Evolutionary conservation across 139 green algal species (phyloP).

Genomic region (Micractinium conductrix): DNA sequence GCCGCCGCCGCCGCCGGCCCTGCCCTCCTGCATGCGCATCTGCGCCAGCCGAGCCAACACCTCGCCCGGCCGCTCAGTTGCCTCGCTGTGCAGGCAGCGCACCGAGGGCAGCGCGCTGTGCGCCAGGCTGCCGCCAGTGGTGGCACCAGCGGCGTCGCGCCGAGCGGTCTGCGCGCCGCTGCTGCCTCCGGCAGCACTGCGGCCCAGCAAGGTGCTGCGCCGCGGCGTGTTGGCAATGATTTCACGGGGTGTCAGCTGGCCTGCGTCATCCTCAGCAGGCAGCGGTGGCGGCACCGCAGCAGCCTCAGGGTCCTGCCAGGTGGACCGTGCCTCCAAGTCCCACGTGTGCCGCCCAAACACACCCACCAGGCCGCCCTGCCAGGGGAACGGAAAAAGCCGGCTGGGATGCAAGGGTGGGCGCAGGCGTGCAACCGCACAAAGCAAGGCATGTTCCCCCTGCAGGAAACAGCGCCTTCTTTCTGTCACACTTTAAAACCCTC

Average conservation of each 20-base stretch:
- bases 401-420: too few species aligned
- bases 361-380: slow-evolving; percentile 60
- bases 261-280: background rate
- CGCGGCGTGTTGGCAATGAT: background rate
- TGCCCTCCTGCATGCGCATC: too few species aligned
- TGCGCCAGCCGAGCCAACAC: too few species aligned
- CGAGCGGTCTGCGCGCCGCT: background rate
- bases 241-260: slow-evolving; percentile 3
- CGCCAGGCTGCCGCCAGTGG: too few species aligned
- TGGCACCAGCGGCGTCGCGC: background rate
- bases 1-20: background rate
- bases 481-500: too few species aligned
- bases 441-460: too few species aligned
- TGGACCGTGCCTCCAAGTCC: slow-evolving; percentile 51
- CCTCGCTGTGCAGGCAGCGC: too few species aligned
- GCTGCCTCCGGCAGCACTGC: background rate
- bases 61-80: too few species aligned
- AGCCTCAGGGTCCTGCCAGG: slow-evolving; percentile 55
- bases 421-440: too few species aligned
- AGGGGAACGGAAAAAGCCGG: background rate
- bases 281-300: background rate
- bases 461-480: too few species aligned
- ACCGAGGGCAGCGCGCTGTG: too few species aligned
- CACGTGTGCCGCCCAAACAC: slow-evolving; percentile 67
- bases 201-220: background rate